These are phyloP conservation scores for Geotrichum citri-aurantii DNA, from an alignment of 1,139 yeast species.

Conservation along the genomic window DNA sequence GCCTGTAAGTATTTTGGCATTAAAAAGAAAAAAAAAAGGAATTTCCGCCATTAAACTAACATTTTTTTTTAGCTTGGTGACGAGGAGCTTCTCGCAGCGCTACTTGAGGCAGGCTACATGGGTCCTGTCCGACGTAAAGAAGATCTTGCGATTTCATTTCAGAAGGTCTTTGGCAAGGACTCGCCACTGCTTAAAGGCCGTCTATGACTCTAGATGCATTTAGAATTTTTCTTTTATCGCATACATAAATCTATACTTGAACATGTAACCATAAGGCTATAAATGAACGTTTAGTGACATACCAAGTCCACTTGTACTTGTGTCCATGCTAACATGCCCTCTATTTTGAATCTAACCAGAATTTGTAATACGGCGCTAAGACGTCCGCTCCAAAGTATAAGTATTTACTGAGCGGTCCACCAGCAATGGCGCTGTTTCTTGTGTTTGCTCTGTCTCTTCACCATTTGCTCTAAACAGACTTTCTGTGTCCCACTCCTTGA, in stretches of 20 bases:
- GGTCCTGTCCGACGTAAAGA: slow-evolving; percentile 25
- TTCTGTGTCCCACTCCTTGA: slow-evolving; percentile 27
- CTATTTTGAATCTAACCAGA: too few species aligned
- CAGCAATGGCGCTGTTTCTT: background rate
- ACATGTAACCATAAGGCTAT: background rate
- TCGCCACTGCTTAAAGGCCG: slow-evolving; percentile 26
- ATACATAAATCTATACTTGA: background rate
- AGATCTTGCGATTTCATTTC: slow-evolving; percentile 23
- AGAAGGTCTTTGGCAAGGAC: slow-evolving; percentile 27
- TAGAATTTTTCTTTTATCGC: background rate
- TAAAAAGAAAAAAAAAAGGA: background rate
- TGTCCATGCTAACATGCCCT: background rate
- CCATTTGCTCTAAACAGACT: background rate
- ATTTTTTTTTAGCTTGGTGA: slow-evolving; percentile 26
- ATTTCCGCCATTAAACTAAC: background rate
- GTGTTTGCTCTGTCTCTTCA: background rate
- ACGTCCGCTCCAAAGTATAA: background rate
- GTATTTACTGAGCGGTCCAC: background rate
- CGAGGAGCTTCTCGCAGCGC: slow-evolving; percentile 28
- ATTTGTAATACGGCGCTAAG: too few species aligned
- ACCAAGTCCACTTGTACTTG: background rate
- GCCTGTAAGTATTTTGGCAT: slow-evolving; percentile 21
- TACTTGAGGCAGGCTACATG: slow-evolving; percentile 26
- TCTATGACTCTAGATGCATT: slow-evolving; percentile 4
- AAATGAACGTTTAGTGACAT: background rate